Evolutionary conservation across 805 yeast species (phyloP).

Genomic region (Wickerhamomyces queroliae): DNA sequence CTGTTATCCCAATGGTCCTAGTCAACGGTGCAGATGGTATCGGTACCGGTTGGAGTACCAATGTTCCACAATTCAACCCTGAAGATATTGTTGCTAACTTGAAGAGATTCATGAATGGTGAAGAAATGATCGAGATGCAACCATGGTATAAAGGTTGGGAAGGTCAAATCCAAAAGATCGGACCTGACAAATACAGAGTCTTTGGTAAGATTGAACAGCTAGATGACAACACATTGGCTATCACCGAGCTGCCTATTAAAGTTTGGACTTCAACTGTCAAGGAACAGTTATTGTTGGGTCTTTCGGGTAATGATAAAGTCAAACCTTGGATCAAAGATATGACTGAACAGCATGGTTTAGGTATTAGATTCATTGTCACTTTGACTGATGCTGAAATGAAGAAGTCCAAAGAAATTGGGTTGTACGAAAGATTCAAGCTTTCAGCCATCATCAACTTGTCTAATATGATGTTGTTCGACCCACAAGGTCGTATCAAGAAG

Average conservation of each 20-base stretch:
- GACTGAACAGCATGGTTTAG: conserved; percentile 88
- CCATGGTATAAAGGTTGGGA: conserved; percentile 98
- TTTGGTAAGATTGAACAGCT: conserved; percentile 77
- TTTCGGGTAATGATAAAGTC: conserved; percentile 68
- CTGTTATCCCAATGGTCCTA: conserved; percentile 90
- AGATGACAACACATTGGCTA: conserved; percentile 76
- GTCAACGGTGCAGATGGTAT: conserved; percentile 98
- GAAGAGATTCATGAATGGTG: conserved; percentile 64
- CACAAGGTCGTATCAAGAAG: conserved; percentile 78
- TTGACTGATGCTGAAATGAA: conserved; percentile 78
- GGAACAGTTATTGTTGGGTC: conserved; percentile 70
- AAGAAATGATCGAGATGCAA: conserved; percentile 62
- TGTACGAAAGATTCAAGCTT: conserved; percentile 80
- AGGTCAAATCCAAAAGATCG: conserved; percentile 65
- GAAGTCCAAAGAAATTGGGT: conserved; percentile 67
- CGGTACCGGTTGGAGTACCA: conserved; percentile 98
- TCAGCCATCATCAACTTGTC: conserved; percentile 60
- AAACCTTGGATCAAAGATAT: conserved; percentile 89
- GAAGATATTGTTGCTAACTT: conserved; percentile 72
- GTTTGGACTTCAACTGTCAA: conserved; percentile 92
- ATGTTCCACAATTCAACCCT: conserved; percentile 88
- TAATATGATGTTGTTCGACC: conserved; percentile 96
- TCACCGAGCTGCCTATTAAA: conserved; percentile 87
- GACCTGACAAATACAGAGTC: conserved; percentile 64
- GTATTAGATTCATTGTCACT: conserved; percentile 73